Evolutionary conservation across 768 basidiomycete species (phyloP).

Genomic region (Podaxis sp.): DNA sequence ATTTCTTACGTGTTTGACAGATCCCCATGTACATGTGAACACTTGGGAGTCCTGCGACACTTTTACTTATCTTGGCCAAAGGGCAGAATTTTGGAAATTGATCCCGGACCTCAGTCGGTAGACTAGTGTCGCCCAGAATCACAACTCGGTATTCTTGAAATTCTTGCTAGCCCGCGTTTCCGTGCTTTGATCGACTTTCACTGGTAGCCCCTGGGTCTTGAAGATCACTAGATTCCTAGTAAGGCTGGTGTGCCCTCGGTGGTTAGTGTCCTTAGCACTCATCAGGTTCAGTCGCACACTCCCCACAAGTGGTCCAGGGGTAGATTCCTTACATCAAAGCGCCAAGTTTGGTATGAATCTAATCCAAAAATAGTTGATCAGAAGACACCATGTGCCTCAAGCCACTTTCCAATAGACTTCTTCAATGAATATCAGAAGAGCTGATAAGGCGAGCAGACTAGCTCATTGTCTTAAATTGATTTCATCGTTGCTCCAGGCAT

Average conservation of each 20-base stretch:
- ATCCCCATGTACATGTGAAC: background rate
- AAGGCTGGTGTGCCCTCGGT: too few species aligned
- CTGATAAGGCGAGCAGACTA: background rate
- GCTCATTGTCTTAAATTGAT: background rate
- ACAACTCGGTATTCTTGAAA: too few species aligned
- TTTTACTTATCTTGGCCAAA: background rate
- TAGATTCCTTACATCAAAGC: background rate
- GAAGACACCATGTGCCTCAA: conserved; percentile 1
- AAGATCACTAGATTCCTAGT: too few species aligned
- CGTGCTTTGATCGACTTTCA: too few species aligned
- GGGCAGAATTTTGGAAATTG: background rate
- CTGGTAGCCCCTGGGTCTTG: too few species aligned
- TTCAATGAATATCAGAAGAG: background rate
- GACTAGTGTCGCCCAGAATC: too few species aligned
- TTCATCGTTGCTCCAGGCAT: background rate
- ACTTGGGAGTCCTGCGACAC: background rate
- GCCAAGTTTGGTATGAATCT: background rate
- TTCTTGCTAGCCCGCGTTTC: too few species aligned
- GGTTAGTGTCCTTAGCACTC: too few species aligned
- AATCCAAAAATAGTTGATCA: background rate
- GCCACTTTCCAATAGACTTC: background rate
- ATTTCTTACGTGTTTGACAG: background rate
- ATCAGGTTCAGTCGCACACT: too few species aligned
- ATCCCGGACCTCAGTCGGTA: background rate
- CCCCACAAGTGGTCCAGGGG: too few species aligned